phyloP scores from a whole-genome alignment of 2,329 filamentous ascomycete species.

The Aspergillus fumigatus region DNA sequence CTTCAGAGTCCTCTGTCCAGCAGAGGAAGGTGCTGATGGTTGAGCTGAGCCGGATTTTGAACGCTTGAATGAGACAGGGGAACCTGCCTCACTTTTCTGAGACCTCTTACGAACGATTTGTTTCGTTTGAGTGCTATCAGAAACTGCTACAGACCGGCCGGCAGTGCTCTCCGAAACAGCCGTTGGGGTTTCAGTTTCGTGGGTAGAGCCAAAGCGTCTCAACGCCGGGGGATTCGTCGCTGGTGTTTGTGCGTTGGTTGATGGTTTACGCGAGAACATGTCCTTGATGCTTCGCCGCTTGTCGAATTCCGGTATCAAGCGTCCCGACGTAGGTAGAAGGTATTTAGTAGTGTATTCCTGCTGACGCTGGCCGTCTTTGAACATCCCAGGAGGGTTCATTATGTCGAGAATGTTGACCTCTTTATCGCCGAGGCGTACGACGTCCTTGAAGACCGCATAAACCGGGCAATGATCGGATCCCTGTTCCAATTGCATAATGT shows the following conservation, averaged over 20 bases:
- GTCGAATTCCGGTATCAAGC: conserved; percentile 81
- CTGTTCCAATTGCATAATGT: conserved; percentile 27
- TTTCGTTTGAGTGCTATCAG: conserved; percentile 7
- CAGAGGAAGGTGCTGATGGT: conserved; percentile 24
- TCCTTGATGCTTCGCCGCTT: conserved; percentile 80
- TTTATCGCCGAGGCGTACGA: conserved; percentile 49
- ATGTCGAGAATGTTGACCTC: conserved; percentile 61
- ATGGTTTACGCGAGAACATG: conserved; percentile 71
- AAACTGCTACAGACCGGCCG: neutral
- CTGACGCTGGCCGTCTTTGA: conserved; percentile 60
- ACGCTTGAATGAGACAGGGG: conserved; percentile 43
- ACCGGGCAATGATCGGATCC: conserved; percentile 97
- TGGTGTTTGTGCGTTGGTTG: conserved; percentile 16
- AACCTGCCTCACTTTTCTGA: conserved; percentile 23
- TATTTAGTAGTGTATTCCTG: conserved; percentile 63
- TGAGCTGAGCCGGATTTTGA: conserved; percentile 41
- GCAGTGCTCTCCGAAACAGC: neutral
- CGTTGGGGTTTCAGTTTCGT: conserved; percentile 1
- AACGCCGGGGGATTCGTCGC: neutral
- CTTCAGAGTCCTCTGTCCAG: conserved; percentile 61
- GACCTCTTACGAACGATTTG: conserved; percentile 36
- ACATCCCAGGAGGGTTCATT: conserved; percentile 72
- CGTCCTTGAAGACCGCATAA: conserved; percentile 67
- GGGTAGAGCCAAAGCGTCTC: neutral
- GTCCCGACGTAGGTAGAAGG: conserved; percentile 70